Base-by-base conservation (phyloP, 164 flowering plant genomes). In the Malania oleifera region DNA sequence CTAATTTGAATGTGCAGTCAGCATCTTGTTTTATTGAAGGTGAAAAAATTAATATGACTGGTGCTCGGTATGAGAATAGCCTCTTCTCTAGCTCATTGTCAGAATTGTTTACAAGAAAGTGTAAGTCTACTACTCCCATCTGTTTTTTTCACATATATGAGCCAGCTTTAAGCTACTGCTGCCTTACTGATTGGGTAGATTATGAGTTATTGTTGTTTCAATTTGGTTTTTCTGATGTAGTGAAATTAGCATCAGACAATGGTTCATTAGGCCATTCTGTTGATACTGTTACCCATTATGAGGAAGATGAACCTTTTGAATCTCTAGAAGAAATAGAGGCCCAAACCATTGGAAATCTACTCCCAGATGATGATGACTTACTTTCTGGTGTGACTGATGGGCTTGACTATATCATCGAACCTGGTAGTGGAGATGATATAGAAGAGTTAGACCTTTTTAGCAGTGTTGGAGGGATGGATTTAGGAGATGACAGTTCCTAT, bases 291-390 rank as follows among this genome's bases (percentile, higher is more conserved):
- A 49, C 40, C 52, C 56, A 61, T 51, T 56, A 54, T 7, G 37
- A 52, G 34, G 55, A 52, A 31, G 50, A 46, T 20, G 55, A 27
- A 18, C 55, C 37, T 52, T 52, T 52, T 52, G 55, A 52, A 28
- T 52, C 38, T 11, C 35, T 31, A 6, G 8, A 52, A 37, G 55
- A 52, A 19, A 27, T 52, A 15, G 55, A 52, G 37, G 55, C 55
- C 19, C 34, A 52, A 52, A 52, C 47, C 43, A 70, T 79, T 56
- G 81, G 84, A 22, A 72, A 70, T 56, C 83, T 77, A 55, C 77
- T 77, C 31, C 81, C 79, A 52, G 63, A 74, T 57, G 77, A 80
- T 37, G 81, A 79, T 37, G 83, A 77, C 53, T 70, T 80, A 65
- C 67, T 80, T 45, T 75, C 77, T 37, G 79, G 81, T 41, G 73